Base-by-base conservation (phyloP, 108 stramenopile genomes). In the Fragilaria radians region DNA sequence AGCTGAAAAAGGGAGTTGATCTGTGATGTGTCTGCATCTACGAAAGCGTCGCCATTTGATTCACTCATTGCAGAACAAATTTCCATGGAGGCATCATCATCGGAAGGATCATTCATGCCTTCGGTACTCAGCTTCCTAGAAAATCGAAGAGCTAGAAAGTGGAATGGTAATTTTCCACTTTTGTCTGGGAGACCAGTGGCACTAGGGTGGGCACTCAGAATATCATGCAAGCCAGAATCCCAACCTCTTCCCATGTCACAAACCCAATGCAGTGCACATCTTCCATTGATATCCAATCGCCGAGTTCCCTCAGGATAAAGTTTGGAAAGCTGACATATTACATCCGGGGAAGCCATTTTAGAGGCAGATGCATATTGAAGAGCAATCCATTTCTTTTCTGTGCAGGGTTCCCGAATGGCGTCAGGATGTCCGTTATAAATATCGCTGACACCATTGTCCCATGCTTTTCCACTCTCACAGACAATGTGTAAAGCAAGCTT, bases 401-500 rank as follows among this genome's bases (percentile, higher is more conserved):
- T 3, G 36, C 78, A 72, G 14, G 48, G 62, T 55, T 79, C 78
- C 2, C 26, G 48, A n/a, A 81, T 61, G 4, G 78, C 82, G 3
- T 45, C 42, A 0, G 68, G 72, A 63, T 59, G 64, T n/a, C 78
- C 74, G 0, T 77, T 59, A 54, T 71, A 64, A 22, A 83, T 76
- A 23, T 46, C 48, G 7, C 59, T 18, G 9, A 70, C 48, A 30
- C 71, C 68, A 2, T 59, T 27, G 26, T 65, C 70, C 89, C 89
- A 88, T 14, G 53, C 56, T 26, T 80, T 76, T 4, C 84, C 84
- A 17, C 68, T 33, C 32, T 72, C 80, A 65, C 86, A 88, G 26
- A 80, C 83, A 27, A 83, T 48, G 58, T 91, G 89, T 2, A 91
- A 59, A 1, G 89, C 84, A 57, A 76, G 61, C 48, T 69, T 81